Evolutionary conservation across 345 rosid genomes (phyloP).

Genomic region (Ailanthus altissimus): DNA sequence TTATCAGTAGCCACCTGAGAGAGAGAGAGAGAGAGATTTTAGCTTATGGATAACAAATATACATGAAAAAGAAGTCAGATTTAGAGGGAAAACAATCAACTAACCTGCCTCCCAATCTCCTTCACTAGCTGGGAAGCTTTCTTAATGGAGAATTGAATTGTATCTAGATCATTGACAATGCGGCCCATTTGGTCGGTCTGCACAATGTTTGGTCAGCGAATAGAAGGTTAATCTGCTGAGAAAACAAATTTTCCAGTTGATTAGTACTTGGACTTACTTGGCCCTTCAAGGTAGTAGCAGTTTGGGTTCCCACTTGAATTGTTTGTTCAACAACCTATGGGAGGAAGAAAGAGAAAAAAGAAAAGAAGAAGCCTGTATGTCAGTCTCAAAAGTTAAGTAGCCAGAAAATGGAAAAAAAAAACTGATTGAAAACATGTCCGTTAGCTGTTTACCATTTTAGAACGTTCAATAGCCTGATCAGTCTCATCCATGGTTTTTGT

Average conservation of each 20-base stretch:
- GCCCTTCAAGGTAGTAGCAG: slow-evolving; percentile 86
- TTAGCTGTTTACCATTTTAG: slow-evolving; percentile 60
- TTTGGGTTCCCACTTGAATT: slow-evolving; percentile 96
- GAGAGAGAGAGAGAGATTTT: slow-evolving; percentile 8
- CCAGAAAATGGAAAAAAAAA: slow-evolving; percentile 17
- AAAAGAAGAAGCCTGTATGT: slow-evolving; percentile 38
- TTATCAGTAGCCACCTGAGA: slow-evolving; percentile 97
- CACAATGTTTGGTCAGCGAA: slow-evolving; percentile 30
- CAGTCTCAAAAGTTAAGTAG: slow-evolving; percentile 26
- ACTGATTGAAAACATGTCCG: slow-evolving; percentile 8
- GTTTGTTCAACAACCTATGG: slow-evolving; percentile 92
- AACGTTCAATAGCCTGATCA: slow-evolving; percentile 92
- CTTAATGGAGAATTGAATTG: slow-evolving; percentile 96
- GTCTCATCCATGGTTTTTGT: slow-evolving; percentile 90
- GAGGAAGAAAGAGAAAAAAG: neutral
- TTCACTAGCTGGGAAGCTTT: slow-evolving; percentile 97
- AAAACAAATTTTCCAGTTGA: neutral
- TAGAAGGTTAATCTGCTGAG: neutral
- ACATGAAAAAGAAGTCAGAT: neutral
- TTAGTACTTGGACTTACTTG: slow-evolving; percentile 57
- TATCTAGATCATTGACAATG: slow-evolving; percentile 92
- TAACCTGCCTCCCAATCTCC: slow-evolving; percentile 98
- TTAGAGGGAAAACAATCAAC: slow-evolving; percentile 21
- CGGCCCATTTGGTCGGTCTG: slow-evolving; percentile 99
- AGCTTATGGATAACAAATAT: slow-evolving; percentile 6